phyloP scores from a whole-genome alignment of 495 filamentous ascomycete species.

The Xylaria sp. region DNA sequence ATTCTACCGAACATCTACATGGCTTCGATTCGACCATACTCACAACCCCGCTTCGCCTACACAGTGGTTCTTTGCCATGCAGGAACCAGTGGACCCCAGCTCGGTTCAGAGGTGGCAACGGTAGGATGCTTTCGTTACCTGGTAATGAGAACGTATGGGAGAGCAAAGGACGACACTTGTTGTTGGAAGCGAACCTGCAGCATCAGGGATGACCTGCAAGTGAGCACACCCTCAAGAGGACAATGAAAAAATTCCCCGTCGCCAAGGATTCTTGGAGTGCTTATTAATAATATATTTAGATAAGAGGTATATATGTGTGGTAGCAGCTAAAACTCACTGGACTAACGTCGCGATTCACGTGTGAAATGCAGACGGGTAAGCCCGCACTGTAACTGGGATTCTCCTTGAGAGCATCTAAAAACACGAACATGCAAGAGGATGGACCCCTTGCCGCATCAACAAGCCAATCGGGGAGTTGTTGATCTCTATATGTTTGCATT shows the following conservation, averaged over 20 bases:
- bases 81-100: conserved; percentile 16
- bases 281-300: conserved; percentile 18
- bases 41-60: background rate
- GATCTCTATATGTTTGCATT: background rate
- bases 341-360: conserved; percentile 15
- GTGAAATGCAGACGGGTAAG: conserved; percentile 13
- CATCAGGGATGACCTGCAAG: conserved; percentile 12
- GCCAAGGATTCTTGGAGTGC: conserved; percentile 9
- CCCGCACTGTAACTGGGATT: conserved; percentile 22
- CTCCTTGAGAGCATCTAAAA: background rate
- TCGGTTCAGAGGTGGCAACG: background rate
- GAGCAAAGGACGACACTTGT: background rate
- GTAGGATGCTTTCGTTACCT: background rate
- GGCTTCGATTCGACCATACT: background rate
- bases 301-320: background rate
- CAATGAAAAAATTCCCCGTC: conserved; percentile 3
- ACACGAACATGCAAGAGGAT: background rate
- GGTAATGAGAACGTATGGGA: background rate
- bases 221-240: too few species aligned
- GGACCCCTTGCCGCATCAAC: background rate
- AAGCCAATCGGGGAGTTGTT: conserved; percentile 12
- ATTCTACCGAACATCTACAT: background rate
- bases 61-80: conserved; percentile 18
- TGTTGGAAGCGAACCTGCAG: conserved; percentile 23
- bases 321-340: background rate